These are phyloP conservation scores for Citeromyces nyonsensis DNA, from an alignment of 805 yeast genomes.

Conservation along the genomic window DNA sequence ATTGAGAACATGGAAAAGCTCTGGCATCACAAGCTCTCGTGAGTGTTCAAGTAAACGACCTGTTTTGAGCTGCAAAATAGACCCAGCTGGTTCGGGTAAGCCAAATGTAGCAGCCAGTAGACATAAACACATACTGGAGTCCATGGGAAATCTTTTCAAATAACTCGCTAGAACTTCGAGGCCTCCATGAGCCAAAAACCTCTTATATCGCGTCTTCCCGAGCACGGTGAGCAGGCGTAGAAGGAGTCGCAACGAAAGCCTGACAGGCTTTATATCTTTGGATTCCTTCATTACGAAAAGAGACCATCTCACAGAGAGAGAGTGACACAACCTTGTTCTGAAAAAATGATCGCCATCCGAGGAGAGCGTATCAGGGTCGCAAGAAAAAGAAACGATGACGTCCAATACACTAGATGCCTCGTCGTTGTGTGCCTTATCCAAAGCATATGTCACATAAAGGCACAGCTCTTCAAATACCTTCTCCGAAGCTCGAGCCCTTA, in stretches of 20 bases:
- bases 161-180: constrained; percentile 27
- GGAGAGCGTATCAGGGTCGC: constrained; percentile 15
- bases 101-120: constrained; percentile 33
- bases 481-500: constrained; percentile 31
- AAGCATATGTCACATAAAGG: constrained; percentile 32
- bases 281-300: constrained; percentile 31
- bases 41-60: constrained; percentile 6
- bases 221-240: constrained; percentile 28
- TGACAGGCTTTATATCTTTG: constrained; percentile 18
- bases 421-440: constrained; percentile 8
- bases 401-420: constrained; percentile 13
- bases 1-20: constrained; percentile 15
- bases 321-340: constrained; percentile 27
- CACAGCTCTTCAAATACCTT: constrained; percentile 39
- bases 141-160: constrained; percentile 30
- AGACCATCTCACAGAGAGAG: constrained; percentile 53
- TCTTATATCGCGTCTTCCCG: constrained; percentile 27
- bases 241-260: constrained; percentile 25
- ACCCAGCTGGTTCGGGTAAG: constrained; percentile 12
- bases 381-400: constrained; percentile 20
- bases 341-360: constrained; percentile 7
- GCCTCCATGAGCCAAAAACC: constrained; percentile 38
- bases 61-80: constrained; percentile 4
- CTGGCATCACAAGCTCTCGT: constrained; percentile 21
- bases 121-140: constrained; percentile 24